Base-by-base conservation (phyloP, 768 basidiomycete genomes). In the Hygrophorus pudorinus region DNA sequence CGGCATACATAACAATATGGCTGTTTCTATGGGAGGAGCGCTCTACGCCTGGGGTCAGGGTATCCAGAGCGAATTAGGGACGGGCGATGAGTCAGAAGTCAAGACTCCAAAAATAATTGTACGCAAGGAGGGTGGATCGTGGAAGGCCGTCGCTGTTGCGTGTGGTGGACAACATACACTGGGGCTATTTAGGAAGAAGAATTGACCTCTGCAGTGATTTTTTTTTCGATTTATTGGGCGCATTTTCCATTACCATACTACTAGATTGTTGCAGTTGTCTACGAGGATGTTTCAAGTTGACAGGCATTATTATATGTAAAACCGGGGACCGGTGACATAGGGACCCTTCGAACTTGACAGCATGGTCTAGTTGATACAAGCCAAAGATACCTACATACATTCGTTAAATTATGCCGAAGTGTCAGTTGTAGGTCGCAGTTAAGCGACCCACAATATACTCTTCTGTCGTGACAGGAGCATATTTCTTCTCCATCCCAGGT, bases 141-240 rank as follows among this genome's bases (percentile, higher is more conserved):
- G 81, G 81, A 71, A 73, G 33, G 79, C 83, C 12, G 56, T 75
- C 17, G 67, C 72, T 16, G 79, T 78, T 30, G 72, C 81, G 1
- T 87, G 85, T 58, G 85, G 85, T 28, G 85, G 85, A 2, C 86
- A 88, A 56, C 85, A 88, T 55, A 78, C 82, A 2, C 56, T 87
- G 14, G 85, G 79, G 27, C 62, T 86, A 45, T 75, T 86, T 59
- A 75, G 79, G 55, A 82, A 76, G 56, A 84, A 79, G 58, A 45
- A 42, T 29, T 47, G 38, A 42, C 20, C 14, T 13, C n/a, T 39
- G 17, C 17, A 35, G 33, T 13, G 17, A 13, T 32, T 32, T 9
- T 9, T 9, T 9, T 32, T 9, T 32, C n/a, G 31, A 35, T 17
- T n/a, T 35, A 35, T n/a, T 35, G 5, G 9, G 5, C 4, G 5